Base-by-base conservation (phyloP, 202 grass and related monocot species). In the Dendrocalamus latiflorus region DNA sequence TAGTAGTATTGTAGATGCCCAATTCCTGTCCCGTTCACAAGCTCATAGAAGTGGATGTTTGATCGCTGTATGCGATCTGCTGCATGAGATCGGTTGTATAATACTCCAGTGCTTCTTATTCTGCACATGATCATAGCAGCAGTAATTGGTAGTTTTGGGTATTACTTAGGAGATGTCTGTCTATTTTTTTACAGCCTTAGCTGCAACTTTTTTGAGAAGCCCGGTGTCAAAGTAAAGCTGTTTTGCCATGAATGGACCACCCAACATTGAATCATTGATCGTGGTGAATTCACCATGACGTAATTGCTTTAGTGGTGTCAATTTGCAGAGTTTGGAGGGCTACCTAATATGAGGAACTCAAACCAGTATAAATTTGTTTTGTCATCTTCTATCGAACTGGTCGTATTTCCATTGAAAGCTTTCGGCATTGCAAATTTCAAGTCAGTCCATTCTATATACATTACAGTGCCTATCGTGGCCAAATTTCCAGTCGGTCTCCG, bases 31-130 rank as follows among this genome's bases (percentile, higher is more conserved):
- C 14, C n/a, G 24, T 62, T n/a, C n/a, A n/a, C n/a, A n/a, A n/a
- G 65, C 12, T 85, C 18, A 61, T 58, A 20, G n/a, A 83, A 78
- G 2, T 73, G 38, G 58, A 83, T 78, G 25, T 48, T 6, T 39
- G 45, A 34, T 69, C 3, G 43, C 10, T 81, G 4, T 64, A 5
- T 55, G 28, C 50, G 16, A 30, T 76, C 72, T 72, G 26, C 55
- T 77, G 6, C 47, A 51, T 51, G 43, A n/a, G 33, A 28, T 76
- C 42, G 51, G 37, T 21, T 55, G n/a, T 21, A 36, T 47, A n/a
- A 47, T 42, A 65, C 9, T 56, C 13, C 75, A 13, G 22, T 37
- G 4, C 53, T 79, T 78, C 38, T 22, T 84, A 53, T 36, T 53
- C 22, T 24, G 0, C 36, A 17, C 61, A 75, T 33, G 30, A 34